A percentile compares a stretch with the other conserved stretches of the same genome.
Conservation (phyloP, 306 rosid species). For the cucumber (Cucumis sativus) region DNA sequence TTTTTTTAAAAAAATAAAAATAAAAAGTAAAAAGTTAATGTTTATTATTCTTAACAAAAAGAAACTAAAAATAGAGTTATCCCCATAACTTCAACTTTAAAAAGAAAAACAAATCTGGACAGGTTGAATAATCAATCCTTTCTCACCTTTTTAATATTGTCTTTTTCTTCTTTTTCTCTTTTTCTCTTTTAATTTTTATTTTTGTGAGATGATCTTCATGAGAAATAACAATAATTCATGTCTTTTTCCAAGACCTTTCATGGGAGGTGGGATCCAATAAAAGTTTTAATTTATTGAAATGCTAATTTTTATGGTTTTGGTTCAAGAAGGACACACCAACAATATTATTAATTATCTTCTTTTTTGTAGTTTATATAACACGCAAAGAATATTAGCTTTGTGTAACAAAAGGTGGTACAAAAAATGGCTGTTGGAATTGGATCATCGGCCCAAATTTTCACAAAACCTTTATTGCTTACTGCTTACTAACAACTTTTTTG, state of each 20-base stretch:
- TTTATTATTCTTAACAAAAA: too few species aligned
- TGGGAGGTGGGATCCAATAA: neutral
- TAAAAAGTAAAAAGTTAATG: too few species aligned
- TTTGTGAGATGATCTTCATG: too few species aligned
- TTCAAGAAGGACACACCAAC: neutral
- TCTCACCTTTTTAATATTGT: neutral
- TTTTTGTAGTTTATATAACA: too few species aligned
- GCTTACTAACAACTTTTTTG: too few species aligned
- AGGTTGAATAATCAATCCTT: neutral
- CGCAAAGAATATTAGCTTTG: neutral
- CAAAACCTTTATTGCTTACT: too few species aligned
- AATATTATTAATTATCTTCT: neutral
- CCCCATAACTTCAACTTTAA: too few species aligned
- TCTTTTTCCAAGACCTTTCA: neutral
- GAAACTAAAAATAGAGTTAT: too few species aligned
- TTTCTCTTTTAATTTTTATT: too few species aligned
- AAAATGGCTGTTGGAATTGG: neutral
- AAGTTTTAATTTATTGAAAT: neutral
- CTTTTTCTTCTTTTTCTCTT: too few species aligned
- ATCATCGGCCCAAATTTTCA: neutral
- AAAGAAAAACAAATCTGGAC: too few species aligned
- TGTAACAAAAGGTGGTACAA: neutral
- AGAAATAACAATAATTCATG: neutral
- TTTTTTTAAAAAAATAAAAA: too few species aligned
- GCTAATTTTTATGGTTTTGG: neutral